Evolutionary conservation across 2,329 filamentous ascomycete genomes (phyloP), one percentile per base, ranked within the genome.

Genomic region (Leptographium lundbergii): DNA sequence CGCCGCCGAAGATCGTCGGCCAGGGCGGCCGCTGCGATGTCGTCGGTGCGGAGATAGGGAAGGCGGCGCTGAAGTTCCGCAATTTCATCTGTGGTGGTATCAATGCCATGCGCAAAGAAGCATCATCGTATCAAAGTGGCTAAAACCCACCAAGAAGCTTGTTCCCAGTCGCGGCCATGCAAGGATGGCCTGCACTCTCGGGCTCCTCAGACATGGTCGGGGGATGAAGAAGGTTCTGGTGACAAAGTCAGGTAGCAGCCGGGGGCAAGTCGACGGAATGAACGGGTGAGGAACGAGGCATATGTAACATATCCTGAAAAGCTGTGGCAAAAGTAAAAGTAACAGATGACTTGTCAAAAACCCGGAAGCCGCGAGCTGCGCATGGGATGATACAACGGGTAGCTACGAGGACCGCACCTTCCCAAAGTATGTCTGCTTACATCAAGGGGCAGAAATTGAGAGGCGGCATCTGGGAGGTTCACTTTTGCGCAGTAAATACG

Each of bases 21-120:
- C 36, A 64, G 39, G 3, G 58, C 52, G 1, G 56, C 59, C 0
- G 61, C 36, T 6, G 58, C 59, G 1, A 61, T 39, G 5, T 54
- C 57, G 34, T 64, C 63, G 13, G 29, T 27, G 51, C 55, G 59
- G 42, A 60, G 34, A 3, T 22, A 13, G 2, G 61, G 59, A n/a
- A 64, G 52, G 2, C 60, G 59, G 7, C 36, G 56, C 39, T 58
- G 52, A 9, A 64, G 54, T 13, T 59, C 59, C 17, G 50, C 19
- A 1, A 48, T 7, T 6, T 53, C 6, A 5, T 54, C 59, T 61
- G 36, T 0, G n/a, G 17, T 17, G 2, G 6, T 6, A 27, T 29
- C 48, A 27, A 32, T 25, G 17, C 6, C 13, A 29, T 51, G 24
- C 22, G 42, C 42, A n/a, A n/a, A 22, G 13, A 45, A 45, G 42